Conservation (phyloP, 2,329 filamentous ascomycete species). For the Piedraia hortae region DNA sequence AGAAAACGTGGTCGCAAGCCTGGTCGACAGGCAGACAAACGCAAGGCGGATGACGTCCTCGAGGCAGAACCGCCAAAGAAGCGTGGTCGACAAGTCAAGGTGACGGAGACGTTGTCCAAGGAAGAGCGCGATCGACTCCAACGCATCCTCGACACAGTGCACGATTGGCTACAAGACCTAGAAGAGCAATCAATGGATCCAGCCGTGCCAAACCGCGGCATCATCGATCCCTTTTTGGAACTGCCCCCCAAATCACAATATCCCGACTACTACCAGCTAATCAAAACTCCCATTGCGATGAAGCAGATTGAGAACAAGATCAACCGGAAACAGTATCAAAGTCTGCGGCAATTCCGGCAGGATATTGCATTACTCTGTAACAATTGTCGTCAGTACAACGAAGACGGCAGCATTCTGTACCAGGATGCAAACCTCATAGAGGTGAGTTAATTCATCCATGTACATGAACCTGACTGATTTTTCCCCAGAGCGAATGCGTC, state of each 20-base stretch:
- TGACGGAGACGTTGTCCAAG: conserved; percentile 32
- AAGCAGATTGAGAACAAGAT: conserved; percentile 85
- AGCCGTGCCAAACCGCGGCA: conserved; percentile 38
- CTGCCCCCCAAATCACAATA: conserved; percentile 72
- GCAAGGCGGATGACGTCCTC: conserved; percentile 49
- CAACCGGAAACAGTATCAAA: conserved; percentile 80
- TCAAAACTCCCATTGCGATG: conserved; percentile 81
- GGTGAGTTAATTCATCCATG: conserved; percentile 26
- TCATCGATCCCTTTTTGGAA: conserved; percentile 85
- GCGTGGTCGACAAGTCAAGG: conserved; percentile 43
- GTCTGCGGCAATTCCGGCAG: conserved; percentile 48
- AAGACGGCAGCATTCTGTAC: conserved; percentile 78
- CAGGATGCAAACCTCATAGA: conserved; percentile 81
- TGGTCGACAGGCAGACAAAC: conserved; percentile 39
- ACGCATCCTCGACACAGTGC: conserved; percentile 47
- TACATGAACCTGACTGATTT: conserved; percentile 1
- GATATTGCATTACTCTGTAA: conserved; percentile 66
- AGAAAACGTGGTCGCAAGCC: conserved; percentile 69
- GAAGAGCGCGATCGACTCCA: conserved; percentile 56
- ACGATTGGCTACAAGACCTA: conserved; percentile 55
- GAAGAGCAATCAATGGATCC: conserved; percentile 43
- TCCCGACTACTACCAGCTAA: conserved; percentile 85
- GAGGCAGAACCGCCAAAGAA: conserved; percentile 50
- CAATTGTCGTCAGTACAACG: conserved; percentile 90
- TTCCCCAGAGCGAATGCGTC: conserved; percentile 15